Conservation (phyloP, 2,329 filamentous ascomycete species). For the Aaosphaeria pasadenensis region DNA sequence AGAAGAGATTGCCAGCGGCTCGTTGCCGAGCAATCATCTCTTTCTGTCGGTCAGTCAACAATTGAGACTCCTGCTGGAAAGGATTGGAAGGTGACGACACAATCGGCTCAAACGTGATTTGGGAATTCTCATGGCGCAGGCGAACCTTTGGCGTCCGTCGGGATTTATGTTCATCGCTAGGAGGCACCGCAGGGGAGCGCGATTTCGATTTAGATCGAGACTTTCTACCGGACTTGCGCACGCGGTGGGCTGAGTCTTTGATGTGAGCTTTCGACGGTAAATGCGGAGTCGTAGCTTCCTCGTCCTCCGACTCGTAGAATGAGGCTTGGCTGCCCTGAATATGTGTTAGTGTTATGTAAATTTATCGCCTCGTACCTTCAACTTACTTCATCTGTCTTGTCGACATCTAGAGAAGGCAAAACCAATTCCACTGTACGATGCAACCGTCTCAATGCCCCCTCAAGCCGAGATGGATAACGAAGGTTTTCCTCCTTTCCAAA, state of each 20-base stretch:
- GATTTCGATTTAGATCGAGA: slow-evolving; percentile 10
- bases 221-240: slow-evolving; percentile 18
- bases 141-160: slow-evolving; percentile 48
- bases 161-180: slow-evolving; percentile 17
- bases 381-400: slow-evolving; percentile 38
- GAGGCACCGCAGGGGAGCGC: slow-evolving; percentile 22
- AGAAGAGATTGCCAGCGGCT: slow-evolving; percentile 63
- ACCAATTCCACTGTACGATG: slow-evolving; percentile 53
- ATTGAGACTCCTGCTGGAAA: slow-evolving; percentile 60
- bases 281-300: slow-evolving; percentile 2
- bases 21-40: slow-evolving; percentile 73
- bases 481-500: slow-evolving; percentile 61
- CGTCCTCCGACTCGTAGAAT: slow-evolving; percentile 41
- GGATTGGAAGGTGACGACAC: slow-evolving; percentile 54
- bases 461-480: slow-evolving; percentile 64
- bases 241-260: slow-evolving; percentile 25
- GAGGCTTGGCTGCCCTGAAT: slow-evolving; percentile 15
- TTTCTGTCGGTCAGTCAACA: slow-evolving; percentile 74
- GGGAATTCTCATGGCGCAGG: slow-evolving; percentile 76
- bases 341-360: no score
- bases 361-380: background rate
- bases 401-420: slow-evolving; percentile 47
- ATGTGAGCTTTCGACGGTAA: slow-evolving; percentile 17
- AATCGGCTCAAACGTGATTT: slow-evolving; percentile 72
- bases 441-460: slow-evolving; percentile 60